phyloP scores from a whole-genome alignment of 2,329 filamentous ascomycete species.

The Hypomyces rosellus region DNA sequence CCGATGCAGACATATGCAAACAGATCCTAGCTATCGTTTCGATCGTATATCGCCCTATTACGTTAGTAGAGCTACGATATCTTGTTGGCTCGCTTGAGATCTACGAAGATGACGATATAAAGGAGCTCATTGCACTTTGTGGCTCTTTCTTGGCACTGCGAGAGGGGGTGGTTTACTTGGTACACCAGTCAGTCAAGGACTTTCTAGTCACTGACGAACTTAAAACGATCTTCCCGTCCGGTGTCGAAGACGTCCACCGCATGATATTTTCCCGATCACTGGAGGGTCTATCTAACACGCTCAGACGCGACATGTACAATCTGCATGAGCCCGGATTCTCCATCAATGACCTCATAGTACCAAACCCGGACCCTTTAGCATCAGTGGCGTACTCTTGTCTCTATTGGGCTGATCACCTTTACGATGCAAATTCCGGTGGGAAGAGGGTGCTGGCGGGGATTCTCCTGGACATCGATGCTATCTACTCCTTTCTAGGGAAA shows the following conservation, averaged over 20 bases:
- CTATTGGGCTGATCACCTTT: conserved; percentile 18
- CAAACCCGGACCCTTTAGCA: conserved; percentile 9
- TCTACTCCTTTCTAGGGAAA: conserved; percentile 26
- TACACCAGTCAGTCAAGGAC: conserved; percentile 39
- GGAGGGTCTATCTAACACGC: conserved; percentile 8
- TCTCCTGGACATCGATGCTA: conserved; percentile 16
- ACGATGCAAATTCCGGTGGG: background rate
- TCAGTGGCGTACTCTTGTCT: conserved; percentile 14
- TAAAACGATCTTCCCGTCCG: conserved; percentile 22
- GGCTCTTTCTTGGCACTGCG: conserved; percentile 33
- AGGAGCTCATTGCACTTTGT: conserved; percentile 26
- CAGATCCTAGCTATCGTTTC: conserved; percentile 27
- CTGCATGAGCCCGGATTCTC: conserved; percentile 13
- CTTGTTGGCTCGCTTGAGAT: conserved; percentile 16
- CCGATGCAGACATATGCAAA: conserved; percentile 24
- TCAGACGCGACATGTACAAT: conserved; percentile 21
- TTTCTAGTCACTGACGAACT: conserved; percentile 26
- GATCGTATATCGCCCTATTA: conserved; percentile 30
- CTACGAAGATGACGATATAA: conserved; percentile 13
- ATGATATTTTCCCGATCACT: background rate
- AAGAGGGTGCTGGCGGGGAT: background rate
- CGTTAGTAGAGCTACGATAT: conserved; percentile 25
- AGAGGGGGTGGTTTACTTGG: conserved; percentile 25
- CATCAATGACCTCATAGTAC: conserved; percentile 2
- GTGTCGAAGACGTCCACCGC: conserved; percentile 6